Evolutionary conservation across 495 filamentous ascomycete species (phyloP).

Genomic region (Xylaria venustula): DNA sequence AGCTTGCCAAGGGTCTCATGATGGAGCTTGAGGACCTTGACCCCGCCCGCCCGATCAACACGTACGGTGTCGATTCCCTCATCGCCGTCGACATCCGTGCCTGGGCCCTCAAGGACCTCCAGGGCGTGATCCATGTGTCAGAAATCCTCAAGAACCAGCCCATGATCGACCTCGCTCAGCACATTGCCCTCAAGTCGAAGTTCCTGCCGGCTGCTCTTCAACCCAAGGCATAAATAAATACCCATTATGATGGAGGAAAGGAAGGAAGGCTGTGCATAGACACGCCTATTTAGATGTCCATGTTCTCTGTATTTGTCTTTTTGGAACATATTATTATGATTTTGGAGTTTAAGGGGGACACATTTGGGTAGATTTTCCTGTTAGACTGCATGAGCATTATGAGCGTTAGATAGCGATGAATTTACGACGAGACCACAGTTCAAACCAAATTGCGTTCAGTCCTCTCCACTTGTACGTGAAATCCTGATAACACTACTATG

Average conservation of each 20-base stretch:
- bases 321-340: background rate
- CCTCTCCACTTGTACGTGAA: background rate
- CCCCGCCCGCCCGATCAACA: constrained; percentile 24
- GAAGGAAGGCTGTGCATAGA: background rate
- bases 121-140: constrained; percentile 48
- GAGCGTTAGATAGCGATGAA: constrained; percentile 8
- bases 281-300: background rate
- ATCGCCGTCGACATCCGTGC: constrained; percentile 46
- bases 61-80: constrained; percentile 48
- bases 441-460: background rate
- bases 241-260: background rate
- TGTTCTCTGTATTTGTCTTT: background rate
- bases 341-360: background rate
- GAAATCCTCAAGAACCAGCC: constrained; percentile 48
- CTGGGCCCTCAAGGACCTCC: constrained; percentile 46
- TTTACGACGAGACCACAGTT: constrained; percentile 12
- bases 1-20: constrained; percentile 29
- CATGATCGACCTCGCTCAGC: constrained; percentile 28
- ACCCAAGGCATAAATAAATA: constrained; percentile 8
- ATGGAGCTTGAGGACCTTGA: constrained; percentile 31
- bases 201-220: constrained; percentile 19
- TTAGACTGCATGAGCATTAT: background rate
- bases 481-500: too few species aligned
- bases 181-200: constrained; percentile 30
- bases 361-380: background rate